Percentiles rank a stretch among this genome's conserved stretches.
Evolutionary conservation across 768 basidiomycete species (phyloP).

Genomic region (Sporobolomyces phaffii): DNA sequence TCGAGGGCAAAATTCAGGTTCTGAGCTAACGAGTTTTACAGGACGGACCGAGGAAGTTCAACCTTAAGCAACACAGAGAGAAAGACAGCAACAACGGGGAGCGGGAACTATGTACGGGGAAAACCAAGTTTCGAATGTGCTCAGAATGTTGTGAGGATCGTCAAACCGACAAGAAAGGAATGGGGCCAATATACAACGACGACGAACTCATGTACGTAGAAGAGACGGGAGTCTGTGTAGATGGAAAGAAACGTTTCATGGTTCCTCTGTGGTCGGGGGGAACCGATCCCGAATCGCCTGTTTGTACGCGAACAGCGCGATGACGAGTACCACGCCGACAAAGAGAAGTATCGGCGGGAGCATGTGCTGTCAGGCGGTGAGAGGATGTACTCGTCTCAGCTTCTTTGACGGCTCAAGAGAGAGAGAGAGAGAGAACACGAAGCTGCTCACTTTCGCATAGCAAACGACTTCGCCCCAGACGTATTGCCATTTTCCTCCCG

Average conservation of each 20-base stretch:
- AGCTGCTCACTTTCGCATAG: conserved; percentile 24
- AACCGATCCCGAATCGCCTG: neutral
- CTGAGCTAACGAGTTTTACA: too few species aligned
- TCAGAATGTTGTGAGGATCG: too few species aligned
- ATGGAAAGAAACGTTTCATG: neutral
- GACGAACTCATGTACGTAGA: too few species aligned
- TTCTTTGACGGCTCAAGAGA: neutral
- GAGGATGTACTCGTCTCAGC: neutral
- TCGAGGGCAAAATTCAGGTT: too few species aligned
- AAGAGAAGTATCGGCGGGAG: conserved; percentile 27
- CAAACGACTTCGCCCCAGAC: conserved; percentile 9
- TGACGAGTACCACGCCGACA: conserved; percentile 19
- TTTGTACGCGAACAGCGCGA: conserved; percentile 15
- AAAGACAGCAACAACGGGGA: too few species aligned
- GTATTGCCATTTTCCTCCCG: neutral
- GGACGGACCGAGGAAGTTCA: too few species aligned
- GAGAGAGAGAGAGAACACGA: neutral
- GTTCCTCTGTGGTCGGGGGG: neutral
- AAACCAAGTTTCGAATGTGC: too few species aligned
- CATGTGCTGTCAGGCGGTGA: conserved; percentile 19
- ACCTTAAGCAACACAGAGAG: too few species aligned
- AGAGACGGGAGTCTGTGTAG: too few species aligned
- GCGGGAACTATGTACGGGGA: too few species aligned
- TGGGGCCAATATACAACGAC: too few species aligned
- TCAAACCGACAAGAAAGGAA: too few species aligned